Percentiles rank a stretch among this genome's conserved stretches.
phyloP scores from a whole-genome alignment of 2,329 filamentous ascomycete species.

The Alternaria ventricosa region DNA sequence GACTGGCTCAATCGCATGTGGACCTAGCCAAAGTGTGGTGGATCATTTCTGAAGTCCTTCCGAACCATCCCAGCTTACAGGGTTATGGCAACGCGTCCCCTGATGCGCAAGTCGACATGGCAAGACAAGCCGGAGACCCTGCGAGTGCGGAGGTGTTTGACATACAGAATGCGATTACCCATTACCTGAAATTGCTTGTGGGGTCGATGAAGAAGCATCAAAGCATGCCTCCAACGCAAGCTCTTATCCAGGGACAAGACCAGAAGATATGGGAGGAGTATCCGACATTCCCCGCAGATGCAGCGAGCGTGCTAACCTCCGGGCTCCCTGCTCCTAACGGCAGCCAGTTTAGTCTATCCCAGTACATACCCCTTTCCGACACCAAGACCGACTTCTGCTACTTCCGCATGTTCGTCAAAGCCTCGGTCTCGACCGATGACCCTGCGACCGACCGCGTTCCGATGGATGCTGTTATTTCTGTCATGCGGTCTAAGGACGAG shows the following conservation, averaged over 20 bases:
- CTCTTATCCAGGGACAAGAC: constrained; percentile 79
- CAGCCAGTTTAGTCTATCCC: constrained; percentile 61
- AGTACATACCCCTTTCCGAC: constrained; percentile 79
- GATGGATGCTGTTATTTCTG: constrained; percentile 77
- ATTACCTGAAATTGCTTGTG: constrained; percentile 74
- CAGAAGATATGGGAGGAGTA: constrained; percentile 84
- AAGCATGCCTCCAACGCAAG: constrained; percentile 69
- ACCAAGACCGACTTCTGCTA: constrained; percentile 77
- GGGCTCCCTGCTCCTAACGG: constrained; percentile 44
- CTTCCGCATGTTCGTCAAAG: constrained; percentile 76
- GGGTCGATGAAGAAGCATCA: constrained; percentile 86
- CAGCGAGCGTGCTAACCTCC: constrained; percentile 68
- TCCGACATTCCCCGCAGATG: constrained; percentile 73
- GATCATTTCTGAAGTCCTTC: constrained; percentile 63
- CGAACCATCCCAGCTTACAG: constrained; percentile 39
- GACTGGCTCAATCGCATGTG: constrained; percentile 76
- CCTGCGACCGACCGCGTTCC: constrained; percentile 68
- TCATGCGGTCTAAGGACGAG: constrained; percentile 73
- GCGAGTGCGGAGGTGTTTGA: constrained; percentile 56
- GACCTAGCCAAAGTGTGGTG: constrained; percentile 87
- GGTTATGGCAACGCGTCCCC: constrained; percentile 33
- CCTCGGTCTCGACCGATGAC: constrained; percentile 75
- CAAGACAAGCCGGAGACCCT: constrained; percentile 53
- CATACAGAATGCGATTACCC: constrained; percentile 62
- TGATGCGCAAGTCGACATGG: constrained; percentile 46